Base-by-base conservation (phyloP, 257 asterid species). In the Galeopsis tetrahit region DNA sequence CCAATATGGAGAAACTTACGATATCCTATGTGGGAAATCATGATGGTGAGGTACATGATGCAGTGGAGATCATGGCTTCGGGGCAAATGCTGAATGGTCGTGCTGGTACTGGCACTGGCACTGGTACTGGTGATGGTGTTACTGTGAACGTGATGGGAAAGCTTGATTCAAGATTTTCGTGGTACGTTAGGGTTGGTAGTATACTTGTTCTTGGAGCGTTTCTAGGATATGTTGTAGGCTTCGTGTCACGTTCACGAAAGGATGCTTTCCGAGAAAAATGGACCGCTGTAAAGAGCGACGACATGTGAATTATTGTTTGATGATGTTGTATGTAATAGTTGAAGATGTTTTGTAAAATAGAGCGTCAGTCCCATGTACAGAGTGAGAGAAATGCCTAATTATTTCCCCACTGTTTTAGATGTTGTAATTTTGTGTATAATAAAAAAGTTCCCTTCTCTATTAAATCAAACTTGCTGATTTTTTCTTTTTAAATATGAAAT, bases 1-100 rank as follows among this genome's bases (percentile, higher is more conserved):
- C 94, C 11, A 82, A 90, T 39, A 85, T 43, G 81, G 80, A 93
- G 83, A 93, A 84, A 69, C 91, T 93, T 3, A 83, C 81, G 0
- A 63, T 93, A 63, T 89, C 92, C 6, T 93, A 89, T 13, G 84
- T 93, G 21, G 98, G 98, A 59, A 93, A 91, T 72, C 97, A 93
- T 60, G 97, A 91, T 3, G 98, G 96, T 0, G 86, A 85, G 77
- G 97, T 87, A 74, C 98, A 93, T 39, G 98, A 91, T 63, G 68
- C n/a, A 43, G 90, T 93, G 70, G 97, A 91, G 82, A 89, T 93
- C 68, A 31, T 83, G 87, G 96, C 97, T 31, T 84, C 97, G 0
- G 97, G 96, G 48, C 88, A 80, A 73, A 88, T 80, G 33, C 64
- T 80, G 33, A 87, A 70, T 42, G 93, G 92, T n/a, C 82, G 28